Base-by-base conservation (phyloP, 2,329 filamentous ascomycete genomes). In the Xylaria arbuscula region DNA sequence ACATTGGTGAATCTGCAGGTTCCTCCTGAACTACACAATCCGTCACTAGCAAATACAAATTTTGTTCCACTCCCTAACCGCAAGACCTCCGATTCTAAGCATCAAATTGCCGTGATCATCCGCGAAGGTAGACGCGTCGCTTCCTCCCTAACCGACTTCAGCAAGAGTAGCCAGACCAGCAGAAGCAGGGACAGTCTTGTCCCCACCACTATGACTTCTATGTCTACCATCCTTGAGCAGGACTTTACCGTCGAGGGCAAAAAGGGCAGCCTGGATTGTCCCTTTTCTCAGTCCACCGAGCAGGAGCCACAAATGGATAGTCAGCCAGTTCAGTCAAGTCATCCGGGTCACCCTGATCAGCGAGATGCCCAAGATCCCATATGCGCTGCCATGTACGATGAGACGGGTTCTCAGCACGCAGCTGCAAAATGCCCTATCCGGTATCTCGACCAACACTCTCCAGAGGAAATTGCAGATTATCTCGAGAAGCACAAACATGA, bases 401-500 rank as follows among this genome's bases (percentile, higher is more conserved):
- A 89, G 78, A 87, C 82, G 74, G 83, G 75, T 78, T 89, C 83
- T 74, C 88, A 83, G 77, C 83, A 77, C 72, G 78, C 84, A 45
- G 78, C 79, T 2, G 80, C 88, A 65, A 93, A 93, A 77, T 98
- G 95, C 80, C 95, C 95, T 2, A 98, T 98, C 68, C 92, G 95
- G 56, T 98, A 92, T 81, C 85, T 98, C 77, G 92, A 98, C 80
- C 91, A 97, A 79, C 94, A 97, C 77, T 94, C 93, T 1, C 93
- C 95, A 1, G 93, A 97, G 82, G 94, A 98, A 78, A 91, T 98
- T 70, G 95, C 95, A 15, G 89, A 92, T 76, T 98, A 97, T 79
- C 93, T 98, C 76, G 93, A 98, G 79, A 94, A 90, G 61, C 94
- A 98, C 83, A 98, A 98, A 80, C 94, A 98, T 80, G 92, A 97